Evolutionary conservation across 2,329 filamentous ascomycete genomes (phyloP), one percentile per base, ranked within the genome.

Genomic region (Coniochaeta sp.): DNA sequence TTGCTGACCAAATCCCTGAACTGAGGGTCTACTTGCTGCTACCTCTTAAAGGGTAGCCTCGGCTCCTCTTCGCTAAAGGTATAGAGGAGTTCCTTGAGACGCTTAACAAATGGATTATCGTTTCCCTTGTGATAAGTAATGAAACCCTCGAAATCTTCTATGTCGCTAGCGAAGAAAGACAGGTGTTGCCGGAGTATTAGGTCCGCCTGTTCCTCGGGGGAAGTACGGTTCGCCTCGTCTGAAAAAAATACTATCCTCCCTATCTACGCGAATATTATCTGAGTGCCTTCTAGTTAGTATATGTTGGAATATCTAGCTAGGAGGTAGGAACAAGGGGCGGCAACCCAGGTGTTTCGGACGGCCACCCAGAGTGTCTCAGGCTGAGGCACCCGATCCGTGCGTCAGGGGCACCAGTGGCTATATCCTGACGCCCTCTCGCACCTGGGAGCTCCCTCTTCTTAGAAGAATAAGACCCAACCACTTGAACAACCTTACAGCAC

Each of bases 131-230:
- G 53, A 47, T 50, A 55, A 47, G 48, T 31, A 18, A 53, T 42
- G 35, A 58, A 54, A 18, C 56, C 56, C 24, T 53, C 47, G 45
- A 55, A 52, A 48, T 55, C 53, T 30, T 51, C 53, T 48, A 52
- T 51, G n/a, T 52, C 51, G 35, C 38, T 52, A 45, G 51, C 55
- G n/a, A 58, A 58, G 40, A 49, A 53, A 22, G 56, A 58, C 32
- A 58, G 27, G 42, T 58, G 56, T 13, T 47, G 51, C 48, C 53
- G 52, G 30, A 55, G 53, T 49, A 58, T 58, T 45, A 52, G 48
- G 12, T 55, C 47, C 32, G 52, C 52, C 51, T 51, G 52, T 40
- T 53, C 33, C 52, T 53, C 49, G 50, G 53, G 49, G 38, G 54
- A 51, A 52, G 54, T 52, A 47, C 50, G 50, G 50, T 53, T 53